A percentile compares a stretch with the other conserved stretches of the same genome.
Conservation (phyloP, 2,329 filamentous ascomycete species). For the Apiospora koreana region DNA sequence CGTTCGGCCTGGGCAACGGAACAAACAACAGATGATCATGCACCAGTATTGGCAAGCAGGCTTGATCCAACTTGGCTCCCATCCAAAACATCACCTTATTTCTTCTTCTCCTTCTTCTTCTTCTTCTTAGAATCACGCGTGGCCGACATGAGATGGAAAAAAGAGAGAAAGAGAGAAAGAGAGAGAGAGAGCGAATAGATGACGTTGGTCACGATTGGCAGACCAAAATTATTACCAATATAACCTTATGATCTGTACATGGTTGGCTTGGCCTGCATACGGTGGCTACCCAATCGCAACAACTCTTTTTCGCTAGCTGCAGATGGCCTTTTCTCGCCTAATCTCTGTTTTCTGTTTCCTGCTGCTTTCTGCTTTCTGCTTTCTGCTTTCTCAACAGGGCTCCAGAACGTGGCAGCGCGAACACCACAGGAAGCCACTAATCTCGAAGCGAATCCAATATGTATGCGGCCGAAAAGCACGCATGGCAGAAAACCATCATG, state of each 20-base stretch:
- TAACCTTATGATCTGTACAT: neutral
- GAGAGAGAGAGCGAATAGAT: too few species aligned
- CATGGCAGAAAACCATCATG: neutral
- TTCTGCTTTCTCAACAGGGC: neutral
- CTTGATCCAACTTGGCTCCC: neutral
- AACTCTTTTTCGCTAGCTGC: neutral
- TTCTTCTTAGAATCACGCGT: neutral
- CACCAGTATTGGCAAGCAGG: neutral
- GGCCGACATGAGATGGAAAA: too few species aligned
- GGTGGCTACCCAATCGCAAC: conserved; percentile 2
- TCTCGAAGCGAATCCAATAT: neutral
- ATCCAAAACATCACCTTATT: neutral
- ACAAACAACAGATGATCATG: too few species aligned
- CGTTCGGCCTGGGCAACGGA: too few species aligned
- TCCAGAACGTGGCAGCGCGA: neutral
- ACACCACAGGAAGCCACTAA: neutral
- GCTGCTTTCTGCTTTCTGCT: neutral
- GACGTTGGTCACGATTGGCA: conserved; percentile 3
- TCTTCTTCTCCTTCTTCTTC: too few species aligned
- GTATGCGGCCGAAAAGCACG: neutral
- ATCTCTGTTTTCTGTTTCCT: neutral
- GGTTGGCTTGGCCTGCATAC: neutral
- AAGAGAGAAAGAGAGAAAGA: too few species aligned
- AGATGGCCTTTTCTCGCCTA: neutral
- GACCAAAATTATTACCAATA: neutral